Evolutionary conservation across 1,284 basidiomycete genomes (phyloP).

Genomic region (Puccinia coronata): DNA sequence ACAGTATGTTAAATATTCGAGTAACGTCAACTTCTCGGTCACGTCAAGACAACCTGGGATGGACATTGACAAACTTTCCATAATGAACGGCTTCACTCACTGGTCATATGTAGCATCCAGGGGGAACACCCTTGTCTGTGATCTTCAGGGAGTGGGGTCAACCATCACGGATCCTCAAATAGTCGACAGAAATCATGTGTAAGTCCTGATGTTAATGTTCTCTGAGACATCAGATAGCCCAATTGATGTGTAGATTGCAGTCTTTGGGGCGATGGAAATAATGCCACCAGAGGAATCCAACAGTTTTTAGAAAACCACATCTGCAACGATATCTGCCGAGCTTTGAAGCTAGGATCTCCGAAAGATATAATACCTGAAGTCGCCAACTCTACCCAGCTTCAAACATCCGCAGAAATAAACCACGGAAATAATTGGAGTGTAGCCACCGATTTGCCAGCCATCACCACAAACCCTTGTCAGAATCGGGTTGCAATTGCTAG

Average conservation of each 20-base stretch:
- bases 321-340: too few relatives aligned
- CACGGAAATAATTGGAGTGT: too few relatives aligned
- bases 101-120: not conserved
- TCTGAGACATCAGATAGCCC: too few relatives aligned
- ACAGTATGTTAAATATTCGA: not conserved
- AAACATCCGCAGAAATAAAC: too few relatives aligned
- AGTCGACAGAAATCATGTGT: not conserved
- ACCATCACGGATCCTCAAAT: conserved; percentile 4
- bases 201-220: not conserved
- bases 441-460: too few relatives aligned
- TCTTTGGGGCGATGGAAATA: not conserved
- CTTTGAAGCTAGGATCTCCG: too few relatives aligned
- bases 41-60: not conserved
- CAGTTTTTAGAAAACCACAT: too few relatives aligned
- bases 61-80: not conserved
- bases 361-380: too few relatives aligned
- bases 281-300: not conserved
- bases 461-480: too few relatives aligned
- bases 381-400: too few relatives aligned
- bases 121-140: not conserved
- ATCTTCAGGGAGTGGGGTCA: not conserved
- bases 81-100: not conserved
- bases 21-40: not conserved
- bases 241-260: not conserved
- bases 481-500: too few relatives aligned